Evolutionary conservation across 495 filamentous ascomycete species (phyloP), one percentile per base, ranked within the genome.

Genomic region (Trichocladium uniseriatum): DNA sequence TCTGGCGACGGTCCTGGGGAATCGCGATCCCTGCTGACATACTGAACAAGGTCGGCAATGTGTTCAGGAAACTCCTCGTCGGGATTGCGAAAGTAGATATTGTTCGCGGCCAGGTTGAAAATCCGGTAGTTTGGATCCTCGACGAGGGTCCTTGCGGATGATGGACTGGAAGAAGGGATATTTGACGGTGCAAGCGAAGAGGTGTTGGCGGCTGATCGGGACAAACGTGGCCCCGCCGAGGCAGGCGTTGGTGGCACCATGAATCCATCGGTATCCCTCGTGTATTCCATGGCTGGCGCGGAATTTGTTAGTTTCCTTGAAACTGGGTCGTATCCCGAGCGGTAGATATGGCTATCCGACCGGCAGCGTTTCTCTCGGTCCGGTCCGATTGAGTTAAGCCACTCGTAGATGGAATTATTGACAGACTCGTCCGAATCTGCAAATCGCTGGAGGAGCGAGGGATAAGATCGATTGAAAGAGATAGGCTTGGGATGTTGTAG

Each of bases 91-190:
- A 54, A 46, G 29, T 58, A 55, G 52, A 55, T 53, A 40, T 51
- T 39, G 38, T 55, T 58, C 28, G 32, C 47, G 31, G 52, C 44
- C 36, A 59, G 49, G 53, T 59, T 59, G 27, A 5, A 21, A n/a
- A 20, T 15, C 19, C 56, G 48, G 31, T 59, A 59, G 45, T 7
- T 36, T 21, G 52, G 56, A 21, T 55, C 48, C 24, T 59, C 52
- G 37, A 59, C 49, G 48, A 36, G 31, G 37, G 18, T 19, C 35
- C 32, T 46, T 37, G 43, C 24, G 8, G 24, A 27, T 27, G 24
- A 27, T 27, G 24, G 24, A 3, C 3, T 8, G 3, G 24, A 27
- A 27, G 24, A 27, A 27, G 24, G 24, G 24, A 8, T 27, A 27
- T 27, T 8, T 8, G 24, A 27, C 24, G 24, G 24, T 27, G 24